Percentiles rank a stretch among this genome's conserved stretches.
Evolutionary conservation across 805 yeast species (phyloP).

Genomic region (Saccharomycopsis oosterbeekiorum): DNA sequence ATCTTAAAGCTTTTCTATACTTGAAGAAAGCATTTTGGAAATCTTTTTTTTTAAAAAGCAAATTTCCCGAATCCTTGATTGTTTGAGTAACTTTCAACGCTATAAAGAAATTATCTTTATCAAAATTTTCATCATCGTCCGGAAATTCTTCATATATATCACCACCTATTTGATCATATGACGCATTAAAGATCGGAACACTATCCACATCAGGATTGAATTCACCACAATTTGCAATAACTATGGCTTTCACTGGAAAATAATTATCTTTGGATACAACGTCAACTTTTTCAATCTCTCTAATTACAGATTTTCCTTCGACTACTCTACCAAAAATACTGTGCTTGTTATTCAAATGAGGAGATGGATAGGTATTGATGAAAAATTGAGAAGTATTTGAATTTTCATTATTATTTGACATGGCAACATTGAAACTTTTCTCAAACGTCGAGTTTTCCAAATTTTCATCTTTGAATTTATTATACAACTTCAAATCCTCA

Average conservation of each 20-base stretch:
- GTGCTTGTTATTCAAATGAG: constrained; percentile 70
- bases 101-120: constrained; percentile 43
- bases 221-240: constrained; percentile 49
- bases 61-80: constrained; percentile 61
- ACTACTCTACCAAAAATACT: constrained; percentile 66
- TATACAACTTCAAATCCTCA: constrained; percentile 25
- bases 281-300: constrained; percentile 48
- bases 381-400: constrained; percentile 62
- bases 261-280: constrained; percentile 34
- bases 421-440: constrained; percentile 43
- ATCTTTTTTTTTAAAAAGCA: constrained; percentile 45
- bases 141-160: constrained; percentile 72
- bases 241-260: constrained; percentile 31
- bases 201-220: constrained; percentile 42
- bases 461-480: constrained; percentile 51
- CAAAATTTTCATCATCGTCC: constrained; percentile 56
- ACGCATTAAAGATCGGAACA: constrained; percentile 54
- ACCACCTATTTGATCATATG: constrained; percentile 50
- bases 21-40: constrained; percentile 47
- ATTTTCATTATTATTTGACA: constrained; percentile 50
- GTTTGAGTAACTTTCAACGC: constrained; percentile 41
- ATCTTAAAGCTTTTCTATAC: constrained; percentile 56
- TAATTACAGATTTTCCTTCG: constrained; percentile 57
- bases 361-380: constrained; percentile 56
- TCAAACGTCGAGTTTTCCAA: constrained; percentile 29